These are phyloP conservation scores for Bryopsis sp. DNA, from an alignment of 139 green algal genomes.

Conservation along the genomic window DNA sequence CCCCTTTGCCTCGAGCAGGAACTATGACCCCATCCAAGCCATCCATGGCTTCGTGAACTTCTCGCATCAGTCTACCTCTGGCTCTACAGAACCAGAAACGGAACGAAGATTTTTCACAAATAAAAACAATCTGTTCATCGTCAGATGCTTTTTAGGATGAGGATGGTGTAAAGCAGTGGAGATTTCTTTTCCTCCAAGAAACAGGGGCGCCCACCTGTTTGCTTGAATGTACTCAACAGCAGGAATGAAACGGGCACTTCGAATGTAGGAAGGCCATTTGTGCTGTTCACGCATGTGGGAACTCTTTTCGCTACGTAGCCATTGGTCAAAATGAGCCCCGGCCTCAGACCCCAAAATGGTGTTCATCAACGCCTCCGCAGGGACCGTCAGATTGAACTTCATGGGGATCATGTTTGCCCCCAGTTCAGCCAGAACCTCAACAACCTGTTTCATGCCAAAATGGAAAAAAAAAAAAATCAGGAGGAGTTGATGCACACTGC, in stretches of 20 bases:
- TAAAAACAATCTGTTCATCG: not conserved
- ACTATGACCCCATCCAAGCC: not conserved
- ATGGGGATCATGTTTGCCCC: conserved; percentile 14
- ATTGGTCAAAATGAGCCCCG: conserved; percentile 27
- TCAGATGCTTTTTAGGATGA: no score
- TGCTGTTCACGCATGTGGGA: conserved; percentile 20
- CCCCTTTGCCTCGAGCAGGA: not conserved
- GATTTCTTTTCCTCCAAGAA: conserved; percentile 19
- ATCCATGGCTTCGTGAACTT: not conserved
- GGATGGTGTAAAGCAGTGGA: not conserved
- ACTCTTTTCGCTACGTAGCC: conserved; percentile 14
- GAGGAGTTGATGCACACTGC: not conserved
- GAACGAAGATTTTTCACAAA: not conserved
- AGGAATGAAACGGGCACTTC: conserved; percentile 24
- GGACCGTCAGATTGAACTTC: conserved; percentile 20
- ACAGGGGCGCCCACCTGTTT: not conserved
- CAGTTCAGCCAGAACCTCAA: not conserved
- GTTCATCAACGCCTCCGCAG: conserved; percentile 21
- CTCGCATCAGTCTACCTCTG: not conserved
- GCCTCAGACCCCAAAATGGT: conserved; percentile 19
- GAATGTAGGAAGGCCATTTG: conserved; percentile 20
- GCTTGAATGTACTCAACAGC: conserved; percentile 30
- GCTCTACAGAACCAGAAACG: not conserved
- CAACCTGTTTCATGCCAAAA: conserved; percentile 9
- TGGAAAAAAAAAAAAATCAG: conserved; percentile 4